Evolutionary conservation across 208 protist species (phyloP).

Genomic region (Trypanosoma platydactyli): DNA sequence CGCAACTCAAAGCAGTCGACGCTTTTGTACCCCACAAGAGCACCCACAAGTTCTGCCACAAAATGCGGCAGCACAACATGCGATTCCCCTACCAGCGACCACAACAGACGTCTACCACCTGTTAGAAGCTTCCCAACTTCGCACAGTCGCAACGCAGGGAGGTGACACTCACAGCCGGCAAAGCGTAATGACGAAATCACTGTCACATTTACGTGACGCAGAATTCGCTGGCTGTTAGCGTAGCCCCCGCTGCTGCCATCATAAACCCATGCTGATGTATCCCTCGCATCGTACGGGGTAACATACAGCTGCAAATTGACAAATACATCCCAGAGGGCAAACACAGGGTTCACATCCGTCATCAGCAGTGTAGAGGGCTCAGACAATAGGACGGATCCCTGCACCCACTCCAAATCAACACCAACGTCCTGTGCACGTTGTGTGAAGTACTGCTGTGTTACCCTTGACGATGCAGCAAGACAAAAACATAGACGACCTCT

Average conservation of each 20-base stretch:
- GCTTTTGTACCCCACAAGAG: conserved; percentile 36
- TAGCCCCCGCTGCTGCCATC: neutral
- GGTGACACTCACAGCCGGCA: conserved; percentile 25
- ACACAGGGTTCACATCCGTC: conserved; percentile 50
- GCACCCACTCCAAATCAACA: conserved; percentile 53
- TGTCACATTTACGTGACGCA: conserved; percentile 25
- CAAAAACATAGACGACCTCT: conserved; percentile 52
- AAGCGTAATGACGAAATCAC: conserved; percentile 53
- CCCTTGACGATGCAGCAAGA: conserved; percentile 51
- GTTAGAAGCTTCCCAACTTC: conserved; percentile 18
- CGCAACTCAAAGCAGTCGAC: conserved; percentile 34
- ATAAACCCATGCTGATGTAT: neutral
- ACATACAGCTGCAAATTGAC: conserved; percentile 44
- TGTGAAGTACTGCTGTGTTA: conserved; percentile 58
- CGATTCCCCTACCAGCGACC: conserved; percentile 15
- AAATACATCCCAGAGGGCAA: conserved; percentile 52
- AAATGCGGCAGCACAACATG: conserved; percentile 46
- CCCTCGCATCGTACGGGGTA: neutral
- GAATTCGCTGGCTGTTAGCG: neutral
- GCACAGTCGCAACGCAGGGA: conserved; percentile 32
- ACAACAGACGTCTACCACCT: conserved; percentile 7
- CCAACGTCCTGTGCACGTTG: conserved; percentile 25
- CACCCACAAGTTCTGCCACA: conserved; percentile 32
- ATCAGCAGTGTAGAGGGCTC: conserved; percentile 34
- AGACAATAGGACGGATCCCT: conserved; percentile 45